phyloP scores from a whole-genome alignment of 1,139 yeast species.

The Yamadazyma sp. region DNA sequence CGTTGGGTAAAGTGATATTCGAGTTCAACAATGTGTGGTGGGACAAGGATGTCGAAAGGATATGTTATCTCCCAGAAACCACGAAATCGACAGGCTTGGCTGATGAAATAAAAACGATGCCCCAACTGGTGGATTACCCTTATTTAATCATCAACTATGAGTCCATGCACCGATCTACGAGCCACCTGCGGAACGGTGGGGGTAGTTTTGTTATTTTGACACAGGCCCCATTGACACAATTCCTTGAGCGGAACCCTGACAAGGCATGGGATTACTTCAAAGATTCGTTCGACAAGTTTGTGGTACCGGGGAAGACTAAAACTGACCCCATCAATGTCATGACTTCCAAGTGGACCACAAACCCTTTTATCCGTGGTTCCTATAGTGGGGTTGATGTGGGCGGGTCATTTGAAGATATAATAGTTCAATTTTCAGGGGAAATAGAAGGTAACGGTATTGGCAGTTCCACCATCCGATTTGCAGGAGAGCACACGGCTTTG shows the following conservation, averaged over 20 bases:
- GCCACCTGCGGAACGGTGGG: constrained; percentile 15
- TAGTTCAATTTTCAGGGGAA: constrained; percentile 52
- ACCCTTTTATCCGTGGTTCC: constrained; percentile 71
- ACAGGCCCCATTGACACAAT: constrained; percentile 69
- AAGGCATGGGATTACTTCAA: constrained; percentile 42
- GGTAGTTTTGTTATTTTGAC: constrained; percentile 57
- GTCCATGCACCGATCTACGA: constrained; percentile 18
- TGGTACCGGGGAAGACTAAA: constrained; percentile 15
- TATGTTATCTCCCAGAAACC: constrained; percentile 41
- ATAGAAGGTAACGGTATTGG: constrained; percentile 49
- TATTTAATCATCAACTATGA: constrained; percentile 31
- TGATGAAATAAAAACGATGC: constrained; percentile 19
- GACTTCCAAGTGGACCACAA: constrained; percentile 68
- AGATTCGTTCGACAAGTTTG: constrained; percentile 34
- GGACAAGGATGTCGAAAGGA: constrained; percentile 55
- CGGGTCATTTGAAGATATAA: constrained; percentile 65
- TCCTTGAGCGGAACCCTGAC: constrained; percentile 34
- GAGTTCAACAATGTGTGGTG: constrained; percentile 72
- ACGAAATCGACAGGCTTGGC: constrained; percentile 22
- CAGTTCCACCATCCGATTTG: constrained; percentile 59
- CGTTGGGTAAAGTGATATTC: constrained; percentile 74
- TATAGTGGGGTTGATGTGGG: constrained; percentile 68
- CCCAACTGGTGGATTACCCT: constrained; percentile 13
- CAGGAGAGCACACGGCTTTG: constrained; percentile 78
- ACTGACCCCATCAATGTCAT: constrained; percentile 54